A percentile compares a stretch with the other conserved stretches of the same genome.
Conservation (phyloP, 2,329 filamentous ascomycete species). For the Gnomoniopsis sp. region DNA sequence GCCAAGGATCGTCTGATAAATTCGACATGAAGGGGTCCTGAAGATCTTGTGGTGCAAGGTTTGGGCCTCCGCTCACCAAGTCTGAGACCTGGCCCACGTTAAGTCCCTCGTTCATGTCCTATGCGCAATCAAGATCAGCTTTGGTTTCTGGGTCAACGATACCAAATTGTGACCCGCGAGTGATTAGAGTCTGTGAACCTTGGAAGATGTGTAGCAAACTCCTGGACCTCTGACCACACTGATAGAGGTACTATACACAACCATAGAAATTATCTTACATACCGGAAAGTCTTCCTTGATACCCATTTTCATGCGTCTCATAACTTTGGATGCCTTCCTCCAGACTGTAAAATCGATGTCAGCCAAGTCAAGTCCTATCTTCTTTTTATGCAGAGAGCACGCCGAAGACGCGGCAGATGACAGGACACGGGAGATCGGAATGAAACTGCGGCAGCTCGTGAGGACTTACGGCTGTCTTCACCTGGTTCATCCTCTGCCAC, state of each 20-base stretch:
- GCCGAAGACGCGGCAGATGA: no score
- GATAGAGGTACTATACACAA: no score
- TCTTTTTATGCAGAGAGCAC: no score
- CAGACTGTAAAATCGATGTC: neutral
- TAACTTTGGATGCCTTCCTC: neutral
- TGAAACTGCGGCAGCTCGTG: neutral
- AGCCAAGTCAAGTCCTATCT: neutral
- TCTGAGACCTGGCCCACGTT: neutral
- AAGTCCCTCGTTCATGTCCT: neutral
- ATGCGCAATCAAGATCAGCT: neutral
- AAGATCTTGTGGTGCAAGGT: constrained; percentile 1
- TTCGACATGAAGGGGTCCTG: constrained; percentile 9
- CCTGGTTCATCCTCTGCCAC: constrained; percentile 9
- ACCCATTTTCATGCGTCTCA: constrained; percentile 2
- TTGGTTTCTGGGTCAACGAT: neutral
- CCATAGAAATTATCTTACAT: no score
- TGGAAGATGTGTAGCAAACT: neutral
- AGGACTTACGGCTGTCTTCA: constrained; percentile 6
- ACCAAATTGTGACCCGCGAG: no score
- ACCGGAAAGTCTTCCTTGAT: constrained; percentile 4
- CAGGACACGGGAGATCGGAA: neutral
- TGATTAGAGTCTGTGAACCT: no score
- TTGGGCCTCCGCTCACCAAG: neutral
- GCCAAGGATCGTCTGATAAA: constrained; percentile 15
- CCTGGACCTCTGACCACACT: neutral